Conservation (phyloP, 208 protist species). For the Trypanosoma scelopori region DNA sequence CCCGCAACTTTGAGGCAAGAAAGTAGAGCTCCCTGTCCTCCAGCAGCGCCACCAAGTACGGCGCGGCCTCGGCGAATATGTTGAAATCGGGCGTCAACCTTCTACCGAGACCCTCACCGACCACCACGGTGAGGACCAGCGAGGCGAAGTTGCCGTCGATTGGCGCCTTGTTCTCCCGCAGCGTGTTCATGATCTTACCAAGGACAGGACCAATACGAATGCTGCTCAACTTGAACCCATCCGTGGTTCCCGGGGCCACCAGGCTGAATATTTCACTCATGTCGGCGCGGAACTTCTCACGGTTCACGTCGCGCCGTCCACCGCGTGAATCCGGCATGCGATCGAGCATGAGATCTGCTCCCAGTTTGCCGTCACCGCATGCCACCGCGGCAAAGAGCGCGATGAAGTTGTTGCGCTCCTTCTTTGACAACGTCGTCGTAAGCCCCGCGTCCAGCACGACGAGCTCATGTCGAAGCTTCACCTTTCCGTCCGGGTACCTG, state of each 20-base stretch:
- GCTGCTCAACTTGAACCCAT: slow-evolving; percentile 77
- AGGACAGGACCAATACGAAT: slow-evolving; percentile 85
- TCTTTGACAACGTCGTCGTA: slow-evolving; percentile 76
- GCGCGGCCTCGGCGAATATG: slow-evolving; percentile 84
- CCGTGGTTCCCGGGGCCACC: slow-evolving; percentile 56
- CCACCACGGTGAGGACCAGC: slow-evolving; percentile 88
- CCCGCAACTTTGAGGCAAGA: slow-evolving; percentile 63
- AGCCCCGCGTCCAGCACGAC: slow-evolving; percentile 91
- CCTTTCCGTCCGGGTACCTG: slow-evolving; percentile 68
- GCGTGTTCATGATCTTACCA: slow-evolving; percentile 64
- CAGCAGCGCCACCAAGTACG: slow-evolving; percentile 77
- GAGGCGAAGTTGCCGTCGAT: slow-evolving; percentile 93
- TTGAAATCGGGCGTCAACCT: slow-evolving; percentile 89
- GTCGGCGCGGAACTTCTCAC: slow-evolving; percentile 55
- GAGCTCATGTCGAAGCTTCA: slow-evolving; percentile 56
- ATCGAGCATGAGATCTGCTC: slow-evolving; percentile 91
- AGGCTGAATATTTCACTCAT: slow-evolving; percentile 84
- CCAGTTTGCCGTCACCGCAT: slow-evolving; percentile 81
- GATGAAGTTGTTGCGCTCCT: slow-evolving; percentile 92
- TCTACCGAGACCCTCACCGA: slow-evolving; percentile 90
- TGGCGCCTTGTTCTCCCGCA: slow-evolving; percentile 78
- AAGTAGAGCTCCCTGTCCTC: slow-evolving; percentile 71
- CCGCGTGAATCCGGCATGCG: slow-evolving; percentile 43
- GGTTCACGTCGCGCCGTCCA: slow-evolving; percentile 29
- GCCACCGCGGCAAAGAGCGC: slow-evolving; percentile 90